Percentiles rank a stretch among this genome's conserved stretches.
Conservation (phyloP, 176 grass and related monocot species). For the Stipa capillata region DNA sequence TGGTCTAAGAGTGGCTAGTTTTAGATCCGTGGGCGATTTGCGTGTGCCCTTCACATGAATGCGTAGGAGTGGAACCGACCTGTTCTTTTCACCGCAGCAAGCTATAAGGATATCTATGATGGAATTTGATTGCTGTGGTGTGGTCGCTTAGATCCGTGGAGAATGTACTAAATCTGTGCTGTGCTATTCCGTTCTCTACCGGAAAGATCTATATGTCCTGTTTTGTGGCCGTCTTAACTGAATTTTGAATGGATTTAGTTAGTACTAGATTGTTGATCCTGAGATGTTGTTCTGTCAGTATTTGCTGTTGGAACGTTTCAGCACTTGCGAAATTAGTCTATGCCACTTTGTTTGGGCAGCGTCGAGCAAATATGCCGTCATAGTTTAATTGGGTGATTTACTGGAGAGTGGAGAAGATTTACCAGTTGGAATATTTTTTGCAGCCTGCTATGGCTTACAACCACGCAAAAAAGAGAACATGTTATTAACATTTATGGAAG, state of each 20-base stretch:
- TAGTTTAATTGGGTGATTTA: not conserved
- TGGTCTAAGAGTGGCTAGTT: not conserved
- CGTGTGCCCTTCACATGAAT: not conserved
- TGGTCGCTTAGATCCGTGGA: conserved; percentile 8
- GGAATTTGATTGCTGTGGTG: not conserved
- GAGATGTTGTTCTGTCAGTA: not conserved
- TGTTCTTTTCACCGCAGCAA: not conserved
- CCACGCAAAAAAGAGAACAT: not conserved
- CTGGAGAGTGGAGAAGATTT: not conserved
- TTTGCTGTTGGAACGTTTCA: not conserved
- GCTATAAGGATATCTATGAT: not conserved
- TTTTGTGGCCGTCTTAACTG: not conserved
- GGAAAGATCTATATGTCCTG: conserved; percentile 1
- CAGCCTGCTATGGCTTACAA: not conserved
- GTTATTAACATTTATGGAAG: not conserved
- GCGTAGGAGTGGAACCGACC: not conserved
- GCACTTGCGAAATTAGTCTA: not conserved
- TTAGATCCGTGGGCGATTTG: conserved; percentile 13
- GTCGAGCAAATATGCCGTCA: too few species aligned
- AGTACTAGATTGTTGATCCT: not conserved
- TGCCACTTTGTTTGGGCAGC: too few species aligned
- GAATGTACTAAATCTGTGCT: not conserved
- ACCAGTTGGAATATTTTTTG: not conserved
- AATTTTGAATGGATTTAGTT: not conserved
- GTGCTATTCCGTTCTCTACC: not conserved